Evolutionary conservation across 495 filamentous ascomycete species (phyloP).

Genomic region (Penicillium malachiteum): DNA sequence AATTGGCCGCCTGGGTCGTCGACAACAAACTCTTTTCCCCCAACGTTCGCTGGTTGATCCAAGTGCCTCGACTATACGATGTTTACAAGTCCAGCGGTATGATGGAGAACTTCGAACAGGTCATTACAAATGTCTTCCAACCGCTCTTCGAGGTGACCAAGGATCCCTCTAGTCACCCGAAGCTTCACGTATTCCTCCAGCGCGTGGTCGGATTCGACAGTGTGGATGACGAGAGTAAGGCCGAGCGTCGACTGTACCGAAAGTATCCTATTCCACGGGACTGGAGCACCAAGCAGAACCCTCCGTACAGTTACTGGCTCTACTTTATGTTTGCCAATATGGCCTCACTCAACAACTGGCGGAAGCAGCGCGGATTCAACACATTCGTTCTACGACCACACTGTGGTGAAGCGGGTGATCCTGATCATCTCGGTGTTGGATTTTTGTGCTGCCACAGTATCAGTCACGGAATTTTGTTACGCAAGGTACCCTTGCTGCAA

Average conservation of each 20-base stretch:
- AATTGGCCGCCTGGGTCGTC: constrained; percentile 95
- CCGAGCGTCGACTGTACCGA: constrained; percentile 82
- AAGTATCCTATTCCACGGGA: constrained; percentile 85
- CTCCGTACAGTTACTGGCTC: constrained; percentile 98
- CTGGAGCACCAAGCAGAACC: constrained; percentile 92
- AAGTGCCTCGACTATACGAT: constrained; percentile 91
- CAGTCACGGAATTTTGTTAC: constrained; percentile 87
- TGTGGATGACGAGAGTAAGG: constrained; percentile 97
- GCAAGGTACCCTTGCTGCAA: constrained; percentile 91
- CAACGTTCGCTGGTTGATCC: constrained; percentile 96
- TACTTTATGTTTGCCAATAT: constrained; percentile 97
- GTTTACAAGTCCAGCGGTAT: constrained; percentile 86
- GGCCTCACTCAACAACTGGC: constrained; percentile 85
- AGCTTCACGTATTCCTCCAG: constrained; percentile 92
- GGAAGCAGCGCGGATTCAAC: constrained; percentile 89
- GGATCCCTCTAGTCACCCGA: constrained; percentile 80
- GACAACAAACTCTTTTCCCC: constrained; percentile 98
- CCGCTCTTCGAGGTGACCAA: constrained; percentile 93
- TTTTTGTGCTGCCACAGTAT: constrained; percentile 96
- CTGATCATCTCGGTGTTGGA: constrained; percentile 90
- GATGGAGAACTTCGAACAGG: constrained; percentile 86
- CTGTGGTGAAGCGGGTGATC: constrained; percentile 95
- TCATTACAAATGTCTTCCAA: constrained; percentile 88
- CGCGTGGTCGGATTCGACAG: constrained; percentile 95
- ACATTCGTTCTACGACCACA: constrained; percentile 92